A percentile compares a stretch with the other conserved stretches of the same genome.
Evolutionary conservation across 805 yeast genomes (phyloP).

Genomic region (Ogataea corticis): DNA sequence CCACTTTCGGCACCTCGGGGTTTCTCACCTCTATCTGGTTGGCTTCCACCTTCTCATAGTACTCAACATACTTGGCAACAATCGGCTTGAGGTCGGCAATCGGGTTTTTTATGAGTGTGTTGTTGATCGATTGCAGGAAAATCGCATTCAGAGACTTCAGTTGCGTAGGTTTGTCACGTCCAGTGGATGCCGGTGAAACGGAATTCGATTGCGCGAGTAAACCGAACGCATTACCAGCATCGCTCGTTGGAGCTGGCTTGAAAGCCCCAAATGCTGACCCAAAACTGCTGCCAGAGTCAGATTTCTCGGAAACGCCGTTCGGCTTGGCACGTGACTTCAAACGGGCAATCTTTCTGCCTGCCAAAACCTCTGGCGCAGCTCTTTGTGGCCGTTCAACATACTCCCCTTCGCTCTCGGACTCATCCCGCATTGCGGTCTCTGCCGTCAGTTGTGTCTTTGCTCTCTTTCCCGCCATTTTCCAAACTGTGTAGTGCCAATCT

Average conservation of each 20-base stretch:
- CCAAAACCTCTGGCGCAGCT: conserved; percentile 65
- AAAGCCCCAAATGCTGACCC: conserved; percentile 16
- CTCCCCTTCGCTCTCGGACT: conserved; percentile 38
- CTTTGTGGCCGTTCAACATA: conserved; percentile 33
- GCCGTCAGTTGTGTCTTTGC: conserved; percentile 59
- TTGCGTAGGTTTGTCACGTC: conserved; percentile 42
- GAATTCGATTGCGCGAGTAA: neutral
- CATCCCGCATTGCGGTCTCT: conserved; percentile 40
- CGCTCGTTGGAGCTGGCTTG: neutral
- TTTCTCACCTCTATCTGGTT: conserved; percentile 27
- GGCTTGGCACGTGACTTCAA: conserved; percentile 44
- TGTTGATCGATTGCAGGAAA: conserved; percentile 50
- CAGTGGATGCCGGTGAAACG: neutral
- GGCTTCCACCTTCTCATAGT: conserved; percentile 41
- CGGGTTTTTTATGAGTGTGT: conserved; percentile 43
- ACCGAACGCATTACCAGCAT: conserved; percentile 5
- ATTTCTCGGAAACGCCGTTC: conserved; percentile 14
- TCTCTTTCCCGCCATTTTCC: conserved; percentile 48
- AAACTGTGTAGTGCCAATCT: neutral
- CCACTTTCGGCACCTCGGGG: conserved; percentile 25
- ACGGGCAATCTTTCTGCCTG: conserved; percentile 67
- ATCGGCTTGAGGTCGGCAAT: conserved; percentile 56
- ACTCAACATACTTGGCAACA: conserved; percentile 59
- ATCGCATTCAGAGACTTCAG: conserved; percentile 66
- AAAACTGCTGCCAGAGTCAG: conserved; percentile 11